These are phyloP conservation scores for Leishmania tarentolae DNA, from an alignment of 208 protist species.

Conservation along the genomic window DNA sequence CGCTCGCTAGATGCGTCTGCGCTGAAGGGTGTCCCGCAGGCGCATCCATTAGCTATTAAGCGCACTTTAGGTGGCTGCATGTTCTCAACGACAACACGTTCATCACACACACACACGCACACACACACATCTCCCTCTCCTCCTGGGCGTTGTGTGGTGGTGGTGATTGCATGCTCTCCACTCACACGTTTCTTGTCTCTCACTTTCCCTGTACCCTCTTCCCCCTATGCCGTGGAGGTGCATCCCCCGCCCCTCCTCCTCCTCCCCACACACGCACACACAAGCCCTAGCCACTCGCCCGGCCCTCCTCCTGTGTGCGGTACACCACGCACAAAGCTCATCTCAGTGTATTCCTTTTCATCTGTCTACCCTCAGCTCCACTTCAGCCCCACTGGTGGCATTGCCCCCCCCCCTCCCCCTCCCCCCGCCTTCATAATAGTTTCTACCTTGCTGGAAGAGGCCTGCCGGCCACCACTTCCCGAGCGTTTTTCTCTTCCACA, in stretches of 20 bases:
- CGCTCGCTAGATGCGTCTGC: not conserved
- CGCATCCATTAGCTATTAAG: not conserved
- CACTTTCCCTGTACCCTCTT: not conserved
- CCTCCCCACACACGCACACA: not conserved
- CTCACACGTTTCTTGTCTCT: not conserved
- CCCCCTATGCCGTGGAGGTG: not conserved
- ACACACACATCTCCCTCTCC: not conserved
- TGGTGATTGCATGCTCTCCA: not conserved
- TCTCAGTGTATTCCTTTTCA: not conserved
- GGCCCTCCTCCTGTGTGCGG: not conserved
- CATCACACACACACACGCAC: not conserved
- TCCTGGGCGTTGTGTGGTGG: not conserved
- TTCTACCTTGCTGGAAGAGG: not conserved
- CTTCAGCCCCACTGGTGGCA: not conserved
- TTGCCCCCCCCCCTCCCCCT: not conserved
- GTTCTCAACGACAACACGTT: not conserved
- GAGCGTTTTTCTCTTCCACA: not conserved
- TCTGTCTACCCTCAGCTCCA: not conserved
- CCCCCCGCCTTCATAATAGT: not conserved
- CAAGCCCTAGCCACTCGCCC: not conserved
- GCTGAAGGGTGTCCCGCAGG: not conserved
- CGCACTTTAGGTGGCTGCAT: not conserved
- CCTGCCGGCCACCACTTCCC: not conserved
- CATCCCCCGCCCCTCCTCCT: not conserved
- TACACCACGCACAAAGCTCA: not conserved